Conservation (phyloP, 1,284 basidiomycete genomes). For the Coniferiporia weirii region DNA sequence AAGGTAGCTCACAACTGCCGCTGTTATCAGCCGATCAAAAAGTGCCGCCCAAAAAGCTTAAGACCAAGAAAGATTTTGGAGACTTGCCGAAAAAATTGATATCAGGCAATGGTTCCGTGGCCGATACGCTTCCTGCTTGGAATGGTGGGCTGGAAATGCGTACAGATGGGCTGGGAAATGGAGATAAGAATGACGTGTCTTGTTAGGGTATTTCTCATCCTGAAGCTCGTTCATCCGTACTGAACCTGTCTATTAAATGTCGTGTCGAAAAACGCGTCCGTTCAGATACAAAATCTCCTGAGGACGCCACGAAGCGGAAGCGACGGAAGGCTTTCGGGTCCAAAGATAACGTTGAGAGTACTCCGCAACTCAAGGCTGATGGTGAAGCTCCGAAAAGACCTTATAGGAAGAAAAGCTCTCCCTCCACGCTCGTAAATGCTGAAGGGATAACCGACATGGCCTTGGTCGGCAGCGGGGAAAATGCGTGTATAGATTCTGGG, state of each 20-base stretch:
- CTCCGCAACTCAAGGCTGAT: not conserved
- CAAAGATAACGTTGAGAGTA: not conserved
- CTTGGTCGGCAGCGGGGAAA: not conserved
- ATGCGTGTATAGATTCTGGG: not conserved
- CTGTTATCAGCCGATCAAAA: not conserved
- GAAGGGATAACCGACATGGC: not conserved
- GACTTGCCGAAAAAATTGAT: conserved; percentile 48
- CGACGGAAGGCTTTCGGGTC: not conserved
- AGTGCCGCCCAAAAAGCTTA: conserved; percentile 10
- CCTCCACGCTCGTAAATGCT: not conserved
- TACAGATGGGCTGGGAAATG: not conserved
- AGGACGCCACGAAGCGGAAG: not conserved
- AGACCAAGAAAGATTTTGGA: conserved; percentile 47
- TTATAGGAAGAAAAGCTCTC: not conserved
- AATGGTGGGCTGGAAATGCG: conserved; percentile 11
- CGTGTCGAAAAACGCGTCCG: not conserved
- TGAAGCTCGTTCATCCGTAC: not conserved
- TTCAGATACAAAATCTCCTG: not conserved
- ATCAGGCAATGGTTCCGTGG: conserved; percentile 34
- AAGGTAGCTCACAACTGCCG: not conserved
- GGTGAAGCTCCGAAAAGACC: not conserved
- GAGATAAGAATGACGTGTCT: not conserved
- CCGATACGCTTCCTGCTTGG: conserved; percentile 11
- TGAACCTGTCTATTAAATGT: not conserved
- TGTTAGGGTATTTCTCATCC: not conserved